Percentiles rank a stretch among this genome's conserved stretches.
These are phyloP conservation scores for Albugo laibachii DNA, from an alignment of 352 stramenopile species.

Conservation along the genomic window DNA sequence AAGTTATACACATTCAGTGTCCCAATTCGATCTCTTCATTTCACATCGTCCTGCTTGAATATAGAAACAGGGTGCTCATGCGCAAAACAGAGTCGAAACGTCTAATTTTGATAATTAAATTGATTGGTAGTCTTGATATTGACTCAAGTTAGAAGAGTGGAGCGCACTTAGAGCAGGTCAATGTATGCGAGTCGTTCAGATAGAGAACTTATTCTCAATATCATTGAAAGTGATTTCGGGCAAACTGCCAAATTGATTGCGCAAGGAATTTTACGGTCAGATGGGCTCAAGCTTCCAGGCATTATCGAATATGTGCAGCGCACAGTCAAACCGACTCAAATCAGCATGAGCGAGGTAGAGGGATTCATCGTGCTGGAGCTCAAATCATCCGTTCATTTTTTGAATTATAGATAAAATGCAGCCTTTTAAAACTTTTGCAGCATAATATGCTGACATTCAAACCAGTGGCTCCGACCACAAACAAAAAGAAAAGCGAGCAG, in stretches of 20 bases:
- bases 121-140: too few relatives aligned
- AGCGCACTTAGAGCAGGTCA: too few relatives aligned
- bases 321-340: conserved; percentile 7
- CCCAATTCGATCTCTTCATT: too few relatives aligned
- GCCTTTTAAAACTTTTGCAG: conserved; percentile 70
- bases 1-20: too few relatives aligned
- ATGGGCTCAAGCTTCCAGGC: conserved; percentile 42
- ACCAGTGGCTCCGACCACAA: conserved; percentile 10
- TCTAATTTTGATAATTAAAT: too few relatives aligned
- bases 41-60: too few relatives aligned
- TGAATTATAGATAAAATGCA: conserved; percentile 33
- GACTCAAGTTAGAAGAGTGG: too few relatives aligned
- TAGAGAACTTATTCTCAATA: conserved; percentile 42
- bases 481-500: conserved; percentile 5
- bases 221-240: conserved; percentile 69
- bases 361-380: not conserved
- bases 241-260: conserved; percentile 40
- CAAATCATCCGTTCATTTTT: not conserved
- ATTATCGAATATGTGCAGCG: conserved; percentile 37
- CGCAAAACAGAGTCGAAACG: too few relatives aligned
- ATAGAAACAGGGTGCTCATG: too few relatives aligned
- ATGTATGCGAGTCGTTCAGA: conserved; percentile 46
- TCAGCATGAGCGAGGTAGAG: conserved; percentile 8
- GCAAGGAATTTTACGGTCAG: conserved; percentile 32
- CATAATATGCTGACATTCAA: conserved; percentile 67